Conservation (phyloP, 495 filamentous ascomycete genomes). For the Articulospora tetracladia region DNA sequence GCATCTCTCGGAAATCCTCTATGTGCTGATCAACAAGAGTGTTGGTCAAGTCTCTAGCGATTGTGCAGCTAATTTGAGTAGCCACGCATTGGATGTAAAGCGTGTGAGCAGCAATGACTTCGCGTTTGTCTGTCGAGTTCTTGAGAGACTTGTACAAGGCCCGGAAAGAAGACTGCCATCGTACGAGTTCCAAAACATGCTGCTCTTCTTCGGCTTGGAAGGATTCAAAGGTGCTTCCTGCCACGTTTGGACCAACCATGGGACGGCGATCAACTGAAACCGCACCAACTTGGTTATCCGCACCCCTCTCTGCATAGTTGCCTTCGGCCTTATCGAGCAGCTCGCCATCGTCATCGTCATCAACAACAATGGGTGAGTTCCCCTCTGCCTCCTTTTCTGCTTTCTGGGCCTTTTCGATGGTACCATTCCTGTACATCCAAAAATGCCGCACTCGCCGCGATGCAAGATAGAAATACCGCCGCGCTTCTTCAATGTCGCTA, state of each 20-base stretch:
- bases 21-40: neutral
- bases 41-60: neutral
- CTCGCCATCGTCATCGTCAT: too few species aligned
- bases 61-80: neutral
- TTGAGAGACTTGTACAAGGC: neutral
- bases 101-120: neutral
- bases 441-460: too few species aligned
- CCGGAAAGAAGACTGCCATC: neutral
- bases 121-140: neutral
- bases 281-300: neutral
- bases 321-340: too few species aligned
- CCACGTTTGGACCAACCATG: neutral
- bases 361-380: neutral
- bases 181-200: neutral
- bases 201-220: neutral
- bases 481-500: too few species aligned
- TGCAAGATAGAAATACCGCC: too few species aligned
- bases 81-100: neutral
- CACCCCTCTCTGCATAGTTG: too few species aligned
- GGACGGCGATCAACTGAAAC: neutral
- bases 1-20: neutral
- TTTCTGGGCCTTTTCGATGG: too few species aligned
- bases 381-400: neutral
- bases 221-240: neutral
- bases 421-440: too few species aligned